A percentile compares a stretch with the other conserved stretches of the same genome.
Conservation (phyloP, 2,329 filamentous ascomycete genomes). For the Talaromyces sp. region DNA sequence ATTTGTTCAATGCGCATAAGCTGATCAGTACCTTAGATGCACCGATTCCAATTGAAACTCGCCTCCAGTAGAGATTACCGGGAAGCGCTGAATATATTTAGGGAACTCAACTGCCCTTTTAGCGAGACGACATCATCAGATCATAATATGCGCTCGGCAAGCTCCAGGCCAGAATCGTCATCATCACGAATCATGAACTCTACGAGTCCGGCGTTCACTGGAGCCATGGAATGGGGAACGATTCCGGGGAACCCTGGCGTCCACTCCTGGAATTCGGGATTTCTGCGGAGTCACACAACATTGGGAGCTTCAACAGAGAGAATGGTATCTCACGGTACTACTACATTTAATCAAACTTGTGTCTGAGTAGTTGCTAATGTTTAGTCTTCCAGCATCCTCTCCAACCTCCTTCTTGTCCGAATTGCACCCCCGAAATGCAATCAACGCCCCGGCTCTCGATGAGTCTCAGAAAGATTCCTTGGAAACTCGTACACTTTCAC, state of each 20-base stretch:
- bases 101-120: conserved; percentile 40
- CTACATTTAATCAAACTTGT: neutral
- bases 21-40: conserved; percentile 30
- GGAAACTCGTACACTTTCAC: neutral
- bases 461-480: neutral
- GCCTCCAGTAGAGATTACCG: conserved; percentile 37
- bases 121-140: conserved; percentile 35
- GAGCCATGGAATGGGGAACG: neutral
- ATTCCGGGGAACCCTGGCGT: neutral
- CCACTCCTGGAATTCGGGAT: neutral
- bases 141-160: conserved; percentile 19
- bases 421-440: neutral
- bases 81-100: conserved; percentile 37
- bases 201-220: neutral
- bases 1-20: neutral
- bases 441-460: neutral
- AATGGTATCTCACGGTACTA: conserved; percentile 9
- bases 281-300: conserved; percentile 13
- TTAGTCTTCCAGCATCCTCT: conserved; percentile 7
- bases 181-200: conserved; percentile 21
- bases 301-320: conserved; percentile 4
- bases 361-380: neutral
- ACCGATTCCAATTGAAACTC: conserved; percentile 45
- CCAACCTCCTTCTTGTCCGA: neutral
- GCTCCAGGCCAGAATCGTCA: conserved; percentile 23